Percentiles rank a stretch among this genome's conserved stretches.
These are phyloP conservation scores for Penicillium psychrofluorescens DNA, from an alignment of 495 filamentous ascomycete genomes.

Conservation along the genomic window DNA sequence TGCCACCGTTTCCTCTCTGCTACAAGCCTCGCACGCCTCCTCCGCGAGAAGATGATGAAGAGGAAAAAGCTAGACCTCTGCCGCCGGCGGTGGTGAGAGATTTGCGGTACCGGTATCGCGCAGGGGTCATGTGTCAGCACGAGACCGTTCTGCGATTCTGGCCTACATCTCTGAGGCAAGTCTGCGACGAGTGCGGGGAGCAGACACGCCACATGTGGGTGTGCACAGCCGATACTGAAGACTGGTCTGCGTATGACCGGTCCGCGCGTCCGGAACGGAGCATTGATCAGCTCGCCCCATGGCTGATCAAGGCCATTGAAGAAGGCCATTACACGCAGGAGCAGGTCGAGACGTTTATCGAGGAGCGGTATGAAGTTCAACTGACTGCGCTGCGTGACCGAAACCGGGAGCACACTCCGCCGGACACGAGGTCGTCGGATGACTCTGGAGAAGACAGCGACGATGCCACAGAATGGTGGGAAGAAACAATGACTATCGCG, in stretches of 20 bases:
- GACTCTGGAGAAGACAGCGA: too few relatives aligned
- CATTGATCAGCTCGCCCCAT: conserved; percentile 20
- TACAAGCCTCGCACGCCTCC: not conserved
- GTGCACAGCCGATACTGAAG: conserved; percentile 50
- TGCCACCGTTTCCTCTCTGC: too few relatives aligned
- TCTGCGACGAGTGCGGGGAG: not conserved
- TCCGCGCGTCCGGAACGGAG: conserved; percentile 9
- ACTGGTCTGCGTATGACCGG: conserved; percentile 3
- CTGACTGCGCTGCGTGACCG: conserved; percentile 9
- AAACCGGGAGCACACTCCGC: not conserved
- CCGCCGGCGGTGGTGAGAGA: not conserved
- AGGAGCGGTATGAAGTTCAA: conserved; percentile 32
- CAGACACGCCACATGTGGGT: conserved; percentile 53
- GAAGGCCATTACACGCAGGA: conserved; percentile 44
- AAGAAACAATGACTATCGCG: too few relatives aligned
- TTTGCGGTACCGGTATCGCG: not conserved
- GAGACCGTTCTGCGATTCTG: conserved; percentile 34
- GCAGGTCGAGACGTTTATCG: conserved; percentile 30
- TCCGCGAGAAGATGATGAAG: not conserved
- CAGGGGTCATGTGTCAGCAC: not conserved
- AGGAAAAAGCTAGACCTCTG: not conserved
- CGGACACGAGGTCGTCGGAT: too few relatives aligned
- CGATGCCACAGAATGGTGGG: too few relatives aligned
- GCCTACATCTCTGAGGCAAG: conserved; percentile 4
- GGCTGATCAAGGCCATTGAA: conserved; percentile 37